Evolutionary conservation across 257 asterid species (phyloP).

Genomic region (Avicennia marina): DNA sequence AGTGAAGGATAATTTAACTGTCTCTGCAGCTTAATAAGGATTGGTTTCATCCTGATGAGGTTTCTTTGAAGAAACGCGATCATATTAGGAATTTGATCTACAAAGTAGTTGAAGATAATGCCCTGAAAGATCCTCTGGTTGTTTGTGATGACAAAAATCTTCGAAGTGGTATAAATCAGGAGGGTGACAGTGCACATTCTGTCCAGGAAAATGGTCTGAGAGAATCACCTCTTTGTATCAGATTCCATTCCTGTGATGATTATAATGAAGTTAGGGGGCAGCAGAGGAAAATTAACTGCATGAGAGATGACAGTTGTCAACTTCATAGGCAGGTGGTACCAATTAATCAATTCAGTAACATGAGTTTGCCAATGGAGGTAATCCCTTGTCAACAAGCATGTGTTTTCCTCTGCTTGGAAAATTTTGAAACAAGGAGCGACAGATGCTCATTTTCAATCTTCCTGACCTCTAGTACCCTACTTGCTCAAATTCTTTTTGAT

Average conservation of each 20-base stretch:
- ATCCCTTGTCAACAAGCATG: slow-evolving; percentile 9
- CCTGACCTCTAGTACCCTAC: neutral
- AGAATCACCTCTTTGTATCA: slow-evolving; percentile 23
- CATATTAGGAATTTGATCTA: slow-evolving; percentile 51
- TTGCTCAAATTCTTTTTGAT: no score
- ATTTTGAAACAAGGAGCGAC: neutral
- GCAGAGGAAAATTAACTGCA: slow-evolving; percentile 13
- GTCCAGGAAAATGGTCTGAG: slow-evolving; percentile 18
- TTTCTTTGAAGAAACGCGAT: slow-evolving; percentile 61
- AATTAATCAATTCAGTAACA: slow-evolving; percentile 14
- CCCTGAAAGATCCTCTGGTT: slow-evolving; percentile 27
- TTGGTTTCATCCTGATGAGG: slow-evolving; percentile 86
- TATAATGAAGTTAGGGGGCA: neutral
- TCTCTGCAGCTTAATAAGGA: slow-evolving; percentile 59
- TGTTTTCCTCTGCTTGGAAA: neutral
- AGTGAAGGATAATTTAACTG: neutral
- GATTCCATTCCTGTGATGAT: slow-evolving; percentile 11
- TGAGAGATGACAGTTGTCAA: slow-evolving; percentile 10
- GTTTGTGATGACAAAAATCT: slow-evolving; percentile 19
- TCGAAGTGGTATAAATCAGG: slow-evolving; percentile 22
- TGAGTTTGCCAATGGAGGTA: slow-evolving; percentile 55
- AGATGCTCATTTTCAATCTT: neutral
- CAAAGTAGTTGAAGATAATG: slow-evolving; percentile 35
- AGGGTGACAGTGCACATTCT: slow-evolving; percentile 17
- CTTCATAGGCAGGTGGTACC: slow-evolving; percentile 21